These are phyloP conservation scores for Cryptococcus neoformans DNA, from an alignment of 1,284 basidiomycete species.

Conservation along the genomic window DNA sequence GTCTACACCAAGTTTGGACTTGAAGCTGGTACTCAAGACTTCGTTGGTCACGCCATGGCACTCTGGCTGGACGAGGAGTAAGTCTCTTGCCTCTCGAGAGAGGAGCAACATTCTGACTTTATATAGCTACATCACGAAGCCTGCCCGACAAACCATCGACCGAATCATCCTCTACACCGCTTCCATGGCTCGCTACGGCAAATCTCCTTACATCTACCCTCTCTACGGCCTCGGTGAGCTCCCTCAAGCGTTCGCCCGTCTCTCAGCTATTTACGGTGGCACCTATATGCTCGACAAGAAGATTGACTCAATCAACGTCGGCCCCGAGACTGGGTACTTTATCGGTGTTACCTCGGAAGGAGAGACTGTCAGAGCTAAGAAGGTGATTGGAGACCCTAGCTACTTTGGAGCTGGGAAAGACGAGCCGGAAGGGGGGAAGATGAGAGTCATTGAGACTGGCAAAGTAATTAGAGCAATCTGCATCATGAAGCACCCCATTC, in stretches of 20 bases:
- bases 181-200: constrained; percentile 99
- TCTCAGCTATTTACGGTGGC: constrained; percentile 98
- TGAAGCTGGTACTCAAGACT: constrained; percentile 97
- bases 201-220: constrained; percentile 99
- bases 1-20: constrained; percentile 97
- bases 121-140: constrained; percentile 82
- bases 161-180: constrained; percentile 97
- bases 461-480: constrained; percentile 98
- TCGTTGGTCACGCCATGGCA: constrained; percentile 99
- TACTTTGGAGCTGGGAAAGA: constrained; percentile 84
- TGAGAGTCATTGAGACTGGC: constrained; percentile 85
- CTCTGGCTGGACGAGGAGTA: constrained; percentile 97
- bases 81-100: constrained; percentile 40
- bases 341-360: constrained; percentile 83
- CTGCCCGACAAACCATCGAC: constrained; percentile 86
- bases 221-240: constrained; percentile 98
- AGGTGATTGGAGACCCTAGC: constrained; percentile 96
- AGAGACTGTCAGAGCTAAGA: constrained; percentile 96
- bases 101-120: not conserved
- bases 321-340: constrained; percentile 76
- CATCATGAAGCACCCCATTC: constrained; percentile 97
- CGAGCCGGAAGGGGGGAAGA: constrained; percentile 60
- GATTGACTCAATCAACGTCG: constrained; percentile 87
- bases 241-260: constrained; percentile 96
- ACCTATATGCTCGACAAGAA: constrained; percentile 99